phyloP scores from a whole-genome alignment of 345 rosid genomes.

The Hibiscus mutabilis region DNA sequence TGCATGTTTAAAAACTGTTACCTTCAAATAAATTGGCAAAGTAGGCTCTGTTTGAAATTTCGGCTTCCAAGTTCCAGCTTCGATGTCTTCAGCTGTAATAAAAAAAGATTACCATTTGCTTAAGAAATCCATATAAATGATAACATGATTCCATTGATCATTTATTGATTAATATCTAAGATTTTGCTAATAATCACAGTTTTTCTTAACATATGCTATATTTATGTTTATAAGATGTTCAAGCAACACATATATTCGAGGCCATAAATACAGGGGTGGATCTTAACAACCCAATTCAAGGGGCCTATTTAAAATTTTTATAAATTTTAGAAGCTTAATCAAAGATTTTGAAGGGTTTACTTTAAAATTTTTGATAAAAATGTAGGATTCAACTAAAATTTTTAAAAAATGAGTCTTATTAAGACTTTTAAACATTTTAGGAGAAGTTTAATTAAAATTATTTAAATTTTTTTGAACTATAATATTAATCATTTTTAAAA shows the following conservation, averaged over 20 bases:
- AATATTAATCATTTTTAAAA: no score
- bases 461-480: no score
- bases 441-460: no score
- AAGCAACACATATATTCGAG: background rate
- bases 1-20: conserved; percentile 27
- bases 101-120: background rate
- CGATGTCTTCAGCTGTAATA: conserved; percentile 76
- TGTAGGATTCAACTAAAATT: no score
- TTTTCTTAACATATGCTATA: background rate
- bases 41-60: conserved; percentile 82
- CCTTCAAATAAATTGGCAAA: conserved; percentile 89
- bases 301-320: no score
- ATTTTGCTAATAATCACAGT: background rate
- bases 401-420: no score
- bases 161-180: background rate
- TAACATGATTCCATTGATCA: background rate
- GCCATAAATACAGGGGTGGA: no score
- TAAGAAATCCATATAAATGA: background rate
- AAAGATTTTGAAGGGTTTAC: no score
- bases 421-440: no score
- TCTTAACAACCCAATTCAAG: no score
- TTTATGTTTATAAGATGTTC: background rate
- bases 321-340: no score
- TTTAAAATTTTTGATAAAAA: no score
- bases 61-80: conserved; percentile 50